Evolutionary conservation across 2,329 filamentous ascomycete genomes (phyloP).

Genomic region (Lecanoromycetidae sp.): DNA sequence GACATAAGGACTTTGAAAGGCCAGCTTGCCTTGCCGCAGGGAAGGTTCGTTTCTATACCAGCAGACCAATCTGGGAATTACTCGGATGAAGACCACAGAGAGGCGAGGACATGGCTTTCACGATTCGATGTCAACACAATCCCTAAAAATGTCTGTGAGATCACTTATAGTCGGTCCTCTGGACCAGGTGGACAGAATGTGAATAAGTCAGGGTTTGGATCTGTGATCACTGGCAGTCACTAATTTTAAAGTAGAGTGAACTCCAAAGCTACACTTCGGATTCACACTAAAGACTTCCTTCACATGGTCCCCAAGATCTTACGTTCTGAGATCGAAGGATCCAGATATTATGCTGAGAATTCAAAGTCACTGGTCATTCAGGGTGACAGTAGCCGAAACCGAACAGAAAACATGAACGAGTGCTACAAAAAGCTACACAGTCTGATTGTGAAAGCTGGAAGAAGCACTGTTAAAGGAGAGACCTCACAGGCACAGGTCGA

Average conservation of each 20-base stretch:
- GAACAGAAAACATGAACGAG: constrained; percentile 45
- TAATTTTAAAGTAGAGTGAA: constrained; percentile 41
- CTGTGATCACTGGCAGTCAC: not conserved
- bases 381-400: constrained; percentile 51
- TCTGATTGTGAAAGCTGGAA: constrained; percentile 41
- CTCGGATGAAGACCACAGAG: constrained; percentile 25
- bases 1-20: not conserved
- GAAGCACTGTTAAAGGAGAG: constrained; percentile 45
- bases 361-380: constrained; percentile 48
- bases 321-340: constrained; percentile 39
- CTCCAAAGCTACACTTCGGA: constrained; percentile 52
- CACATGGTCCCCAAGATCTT: constrained; percentile 43
- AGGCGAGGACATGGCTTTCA: constrained; percentile 46
- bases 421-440: constrained; percentile 48
- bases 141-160: constrained; percentile 43
- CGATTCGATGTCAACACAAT: constrained; percentile 42
- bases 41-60: not conserved
- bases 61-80: not conserved
- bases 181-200: constrained; percentile 58
- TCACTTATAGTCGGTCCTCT: constrained; percentile 52
- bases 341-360: constrained; percentile 44
- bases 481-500: constrained; percentile 35
- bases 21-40: not conserved
- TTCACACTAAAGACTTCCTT: constrained; percentile 41
- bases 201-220: constrained; percentile 45